phyloP scores from a whole-genome alignment of 148 eudicot species.

The Arbutus unedo region DNA sequence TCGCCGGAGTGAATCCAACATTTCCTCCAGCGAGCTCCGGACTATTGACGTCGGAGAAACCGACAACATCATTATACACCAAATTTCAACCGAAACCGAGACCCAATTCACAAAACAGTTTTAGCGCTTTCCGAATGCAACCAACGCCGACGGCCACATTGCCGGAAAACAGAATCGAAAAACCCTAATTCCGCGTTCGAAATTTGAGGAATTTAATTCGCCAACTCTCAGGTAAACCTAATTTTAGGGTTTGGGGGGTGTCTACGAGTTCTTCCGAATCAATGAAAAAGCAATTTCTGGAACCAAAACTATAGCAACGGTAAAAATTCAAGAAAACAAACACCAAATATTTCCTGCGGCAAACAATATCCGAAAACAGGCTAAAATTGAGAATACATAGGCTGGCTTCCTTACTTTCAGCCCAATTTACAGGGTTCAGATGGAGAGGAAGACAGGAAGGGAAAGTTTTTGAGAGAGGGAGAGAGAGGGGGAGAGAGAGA shows the following conservation, averaged over 20 bases:
- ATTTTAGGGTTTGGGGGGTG: background rate
- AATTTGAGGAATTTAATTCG: background rate
- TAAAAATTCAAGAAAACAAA: background rate
- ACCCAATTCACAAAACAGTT: background rate
- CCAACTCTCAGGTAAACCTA: background rate
- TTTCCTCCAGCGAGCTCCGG: conserved; percentile 80
- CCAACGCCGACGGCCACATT: conserved; percentile 12
- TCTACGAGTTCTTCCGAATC: background rate
- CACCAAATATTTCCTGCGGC: too few relatives aligned
- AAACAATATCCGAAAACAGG: background rate
- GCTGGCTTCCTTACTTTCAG: too few relatives aligned
- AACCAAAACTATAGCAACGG: background rate
- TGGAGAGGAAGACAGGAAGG: background rate
- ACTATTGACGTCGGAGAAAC: conserved; percentile 41
- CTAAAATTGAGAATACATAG: background rate
- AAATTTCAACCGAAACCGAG: background rate
- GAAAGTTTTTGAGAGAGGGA: background rate
- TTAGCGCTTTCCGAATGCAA: background rate
- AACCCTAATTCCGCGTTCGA: background rate
- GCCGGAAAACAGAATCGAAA: background rate
- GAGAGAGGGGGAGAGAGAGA: conserved; percentile 3
- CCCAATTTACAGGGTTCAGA: too few relatives aligned
- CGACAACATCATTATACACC: conserved; percentile 38
- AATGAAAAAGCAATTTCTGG: background rate
- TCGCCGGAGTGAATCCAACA: conserved; percentile 69